Conservation (phyloP, 495 filamentous ascomycete species). For the Talaromyces thailandensis region DNA sequence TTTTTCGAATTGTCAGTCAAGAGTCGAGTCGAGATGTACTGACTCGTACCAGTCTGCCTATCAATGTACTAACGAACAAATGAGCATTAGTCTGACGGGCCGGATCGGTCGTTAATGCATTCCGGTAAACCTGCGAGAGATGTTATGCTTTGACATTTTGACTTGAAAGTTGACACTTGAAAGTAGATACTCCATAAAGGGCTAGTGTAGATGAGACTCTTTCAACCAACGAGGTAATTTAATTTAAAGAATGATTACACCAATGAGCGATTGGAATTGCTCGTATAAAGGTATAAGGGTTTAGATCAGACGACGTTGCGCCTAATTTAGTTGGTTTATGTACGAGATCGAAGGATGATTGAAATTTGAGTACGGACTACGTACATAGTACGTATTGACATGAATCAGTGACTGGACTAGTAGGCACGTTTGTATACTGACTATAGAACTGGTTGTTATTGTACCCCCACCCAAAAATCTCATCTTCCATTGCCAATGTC, state of each 20-base stretch:
- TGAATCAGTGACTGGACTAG: neutral
- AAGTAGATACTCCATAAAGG: neutral
- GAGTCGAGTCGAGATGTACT: neutral
- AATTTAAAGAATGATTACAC: neutral
- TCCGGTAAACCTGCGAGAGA: neutral
- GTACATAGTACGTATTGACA: neutral
- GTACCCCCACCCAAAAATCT: neutral
- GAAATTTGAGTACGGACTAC: neutral
- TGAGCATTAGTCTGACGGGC: neutral
- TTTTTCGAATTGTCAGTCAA: neutral
- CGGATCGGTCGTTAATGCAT: constrained; percentile 1
- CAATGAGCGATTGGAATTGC: neutral
- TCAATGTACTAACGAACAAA: neutral
- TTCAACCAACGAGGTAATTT: neutral
- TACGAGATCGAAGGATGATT: neutral
- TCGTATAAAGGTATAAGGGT: neutral
- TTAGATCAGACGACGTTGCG: neutral
- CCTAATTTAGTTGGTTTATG: neutral
- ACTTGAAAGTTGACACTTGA: neutral
- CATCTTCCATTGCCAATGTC: neutral
- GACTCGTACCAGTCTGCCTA: neutral
- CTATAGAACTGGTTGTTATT: neutral
- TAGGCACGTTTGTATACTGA: neutral
- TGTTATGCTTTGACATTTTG: neutral
- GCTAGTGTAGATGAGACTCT: neutral